A percentile compares a stretch with the other conserved stretches of the same genome.
phyloP scores from a whole-genome alignment of 371 early-diverging fungal species.

The Parasitella parasitica region DNA sequence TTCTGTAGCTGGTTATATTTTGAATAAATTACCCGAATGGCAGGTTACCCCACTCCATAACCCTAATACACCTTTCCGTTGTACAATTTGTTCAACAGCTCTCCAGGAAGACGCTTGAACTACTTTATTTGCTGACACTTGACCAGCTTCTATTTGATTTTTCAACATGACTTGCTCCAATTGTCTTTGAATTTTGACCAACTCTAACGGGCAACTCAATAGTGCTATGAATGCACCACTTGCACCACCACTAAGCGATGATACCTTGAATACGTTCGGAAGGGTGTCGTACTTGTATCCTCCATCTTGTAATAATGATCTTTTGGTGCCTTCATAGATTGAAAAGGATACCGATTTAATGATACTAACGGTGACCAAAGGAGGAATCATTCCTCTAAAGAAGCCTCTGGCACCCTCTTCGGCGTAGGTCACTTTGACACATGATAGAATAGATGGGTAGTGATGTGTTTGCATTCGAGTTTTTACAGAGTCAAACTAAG shows the following conservation, averaged over 20 bases:
- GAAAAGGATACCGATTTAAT: conserved; percentile 77
- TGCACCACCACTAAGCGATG: conserved; percentile 61
- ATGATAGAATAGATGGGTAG: conserved; percentile 65
- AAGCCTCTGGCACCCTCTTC: conserved; percentile 76
- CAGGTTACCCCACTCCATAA: conserved; percentile 44
- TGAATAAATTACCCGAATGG: conserved; percentile 33
- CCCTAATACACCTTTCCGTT: conserved; percentile 40
- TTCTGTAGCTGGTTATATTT: neutral
- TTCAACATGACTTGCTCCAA: conserved; percentile 61
- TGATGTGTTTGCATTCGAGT: conserved; percentile 82
- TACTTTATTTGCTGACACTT: neutral
- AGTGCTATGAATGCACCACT: conserved; percentile 70
- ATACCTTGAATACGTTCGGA: conserved; percentile 41
- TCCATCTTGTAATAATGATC: conserved; percentile 17
- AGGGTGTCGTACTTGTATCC: conserved; percentile 39
- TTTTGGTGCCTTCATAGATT: conserved; percentile 65
- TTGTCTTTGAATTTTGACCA: conserved; percentile 81
- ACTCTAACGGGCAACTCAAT: conserved; percentile 74
- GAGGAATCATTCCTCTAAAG: conserved; percentile 76
- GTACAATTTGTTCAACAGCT: conserved; percentile 49
- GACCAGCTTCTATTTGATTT: conserved; percentile 22
- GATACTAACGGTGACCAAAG: conserved; percentile 70
- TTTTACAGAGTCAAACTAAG: conserved; percentile 76
- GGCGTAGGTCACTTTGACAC: conserved; percentile 64
- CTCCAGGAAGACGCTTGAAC: conserved; percentile 40